These are phyloP conservation scores for Saturnispora zaruensis DNA, from an alignment of 805 yeast species.

Conservation along the genomic window DNA sequence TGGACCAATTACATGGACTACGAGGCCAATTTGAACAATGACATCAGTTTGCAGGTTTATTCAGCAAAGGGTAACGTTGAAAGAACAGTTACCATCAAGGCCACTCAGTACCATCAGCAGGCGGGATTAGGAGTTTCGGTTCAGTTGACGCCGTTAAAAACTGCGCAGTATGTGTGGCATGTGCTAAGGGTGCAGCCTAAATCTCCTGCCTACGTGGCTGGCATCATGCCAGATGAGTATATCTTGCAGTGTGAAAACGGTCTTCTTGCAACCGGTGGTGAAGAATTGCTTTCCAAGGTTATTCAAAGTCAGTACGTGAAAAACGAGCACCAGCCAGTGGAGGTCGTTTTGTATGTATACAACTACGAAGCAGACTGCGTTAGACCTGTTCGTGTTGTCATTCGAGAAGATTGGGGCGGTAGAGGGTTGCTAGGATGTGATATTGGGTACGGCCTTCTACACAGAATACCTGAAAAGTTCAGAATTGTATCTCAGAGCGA, in stretches of 20 bases:
- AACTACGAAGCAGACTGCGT: constrained; percentile 81
- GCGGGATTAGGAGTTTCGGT: constrained; percentile 53
- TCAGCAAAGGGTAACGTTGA: constrained; percentile 73
- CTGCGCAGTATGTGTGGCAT: constrained; percentile 83
- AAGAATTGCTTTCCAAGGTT: constrained; percentile 62
- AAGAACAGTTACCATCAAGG: constrained; percentile 29
- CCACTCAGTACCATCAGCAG: constrained; percentile 7
- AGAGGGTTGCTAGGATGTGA: constrained; percentile 85
- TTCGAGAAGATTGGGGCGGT: constrained; percentile 76
- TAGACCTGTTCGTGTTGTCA: constrained; percentile 62
- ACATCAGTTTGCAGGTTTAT: constrained; percentile 61
- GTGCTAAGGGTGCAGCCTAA: constrained; percentile 62
- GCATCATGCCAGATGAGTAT: constrained; percentile 80
- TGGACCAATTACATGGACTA: constrained; percentile 21
- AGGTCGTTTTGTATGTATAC: constrained; percentile 59
- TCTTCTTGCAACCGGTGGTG: constrained; percentile 78
- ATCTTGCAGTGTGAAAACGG: constrained; percentile 70
- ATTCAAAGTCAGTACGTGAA: constrained; percentile 44
- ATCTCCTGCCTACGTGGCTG: constrained; percentile 79
- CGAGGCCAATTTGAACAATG: constrained; percentile 23
- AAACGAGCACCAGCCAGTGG: constrained; percentile 4
- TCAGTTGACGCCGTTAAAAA: constrained; percentile 67
- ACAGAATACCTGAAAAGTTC: constrained; percentile 55
- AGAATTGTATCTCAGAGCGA: constrained; percentile 19
- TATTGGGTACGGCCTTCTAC: constrained; percentile 87